Conservation (phyloP, 2,329 filamentous ascomycete species). For the Botrytis medusae region DNA sequence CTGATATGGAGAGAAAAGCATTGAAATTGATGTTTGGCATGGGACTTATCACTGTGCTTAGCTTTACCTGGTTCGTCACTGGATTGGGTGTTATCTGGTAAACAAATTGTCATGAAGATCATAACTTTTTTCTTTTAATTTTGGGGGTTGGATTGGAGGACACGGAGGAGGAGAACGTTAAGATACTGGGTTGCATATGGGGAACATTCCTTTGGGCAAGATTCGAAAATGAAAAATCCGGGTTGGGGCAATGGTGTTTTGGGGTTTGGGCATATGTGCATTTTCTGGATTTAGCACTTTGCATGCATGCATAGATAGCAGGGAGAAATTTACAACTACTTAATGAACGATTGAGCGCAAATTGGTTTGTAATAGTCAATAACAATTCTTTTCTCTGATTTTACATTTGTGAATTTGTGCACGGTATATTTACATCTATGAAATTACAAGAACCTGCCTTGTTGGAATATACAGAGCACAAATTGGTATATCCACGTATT, state of each 20-base stretch:
- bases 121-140: background rate
- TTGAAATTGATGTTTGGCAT: constrained; percentile 54
- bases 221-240: constrained; percentile 18
- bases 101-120: background rate
- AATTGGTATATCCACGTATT: constrained; percentile 9
- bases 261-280: constrained; percentile 22
- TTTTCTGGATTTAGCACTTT: constrained; percentile 19
- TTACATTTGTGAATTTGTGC: background rate
- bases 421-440: background rate
- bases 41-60: constrained; percentile 56
- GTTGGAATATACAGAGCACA: background rate
- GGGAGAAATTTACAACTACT: constrained; percentile 18
- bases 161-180: background rate
- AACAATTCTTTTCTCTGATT: constrained; percentile 5
- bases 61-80: constrained; percentile 64
- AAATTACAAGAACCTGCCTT: background rate
- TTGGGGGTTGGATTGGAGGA: constrained; percentile 12
- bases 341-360: constrained; percentile 18
- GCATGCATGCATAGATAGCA: constrained; percentile 31
- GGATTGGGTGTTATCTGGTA: constrained; percentile 44
- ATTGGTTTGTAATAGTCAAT: background rate
- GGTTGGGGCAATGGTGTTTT: constrained; percentile 27
- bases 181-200: constrained; percentile 11
- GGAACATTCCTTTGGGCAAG: constrained; percentile 15
- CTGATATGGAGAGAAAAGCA: constrained; percentile 49